These are phyloP conservation scores for Pseudogymnoascus sp. DNA, from an alignment of 2,329 filamentous ascomycete genomes.

Conservation along the genomic window DNA sequence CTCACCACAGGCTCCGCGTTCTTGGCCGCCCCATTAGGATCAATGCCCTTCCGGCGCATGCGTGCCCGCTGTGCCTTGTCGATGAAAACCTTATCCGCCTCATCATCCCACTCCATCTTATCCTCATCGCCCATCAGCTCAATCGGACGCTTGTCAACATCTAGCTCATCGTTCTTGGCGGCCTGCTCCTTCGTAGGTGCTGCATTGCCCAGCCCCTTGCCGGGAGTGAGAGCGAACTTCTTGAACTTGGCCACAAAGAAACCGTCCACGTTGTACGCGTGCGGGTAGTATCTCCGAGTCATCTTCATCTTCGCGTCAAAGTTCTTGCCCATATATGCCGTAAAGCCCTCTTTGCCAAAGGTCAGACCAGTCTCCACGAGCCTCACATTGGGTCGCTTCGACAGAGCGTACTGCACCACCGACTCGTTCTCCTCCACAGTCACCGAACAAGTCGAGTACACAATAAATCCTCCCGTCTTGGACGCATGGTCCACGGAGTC, in stretches of 20 bases:
- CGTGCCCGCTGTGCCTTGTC: conserved; percentile 64
- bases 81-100: conserved; percentile 63
- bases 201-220: conserved; percentile 28
- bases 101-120: conserved; percentile 68
- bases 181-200: conserved; percentile 22
- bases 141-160: conserved; percentile 64
- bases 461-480: conserved; percentile 89
- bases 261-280: conserved; percentile 90
- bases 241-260: conserved; percentile 98
- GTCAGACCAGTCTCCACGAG: conserved; percentile 84
- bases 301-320: conserved; percentile 80
- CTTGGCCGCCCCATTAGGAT: conserved; percentile 38
- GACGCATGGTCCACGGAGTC: conserved; percentile 87
- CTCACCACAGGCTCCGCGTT: conserved; percentile 8
- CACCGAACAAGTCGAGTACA: conserved; percentile 94
- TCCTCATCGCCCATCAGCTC: conserved; percentile 36
- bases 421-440: conserved; percentile 90
- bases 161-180: conserved; percentile 35
- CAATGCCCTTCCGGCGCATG: conserved; percentile 64
- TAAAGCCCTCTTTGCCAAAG: conserved; percentile 91
- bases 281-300: conserved; percentile 80
- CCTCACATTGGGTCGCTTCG: conserved; percentile 84
- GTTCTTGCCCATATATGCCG: conserved; percentile 78
- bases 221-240: conserved; percentile 72
- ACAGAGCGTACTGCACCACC: conserved; percentile 88